Conservation (phyloP, 2,329 filamentous ascomycete genomes). For the Clarireedia monteithiana region DNA sequence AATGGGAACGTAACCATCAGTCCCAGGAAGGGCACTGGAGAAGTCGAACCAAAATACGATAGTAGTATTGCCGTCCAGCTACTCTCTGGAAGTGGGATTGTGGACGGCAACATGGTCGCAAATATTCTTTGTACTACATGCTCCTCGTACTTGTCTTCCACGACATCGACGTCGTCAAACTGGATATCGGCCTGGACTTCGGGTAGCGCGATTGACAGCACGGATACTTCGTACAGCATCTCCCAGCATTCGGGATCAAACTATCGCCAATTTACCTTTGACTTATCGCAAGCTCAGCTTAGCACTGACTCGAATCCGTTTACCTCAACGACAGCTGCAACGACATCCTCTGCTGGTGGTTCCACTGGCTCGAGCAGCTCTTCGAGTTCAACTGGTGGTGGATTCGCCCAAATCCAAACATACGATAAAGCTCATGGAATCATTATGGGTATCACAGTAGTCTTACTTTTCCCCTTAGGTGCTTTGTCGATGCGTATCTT, state of each 20-base stretch:
- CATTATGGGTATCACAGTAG: slow-evolving; percentile 53
- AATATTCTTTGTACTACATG: slow-evolving; percentile 43
- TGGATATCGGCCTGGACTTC: slow-evolving; percentile 26
- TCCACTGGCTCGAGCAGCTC: slow-evolving; percentile 1
- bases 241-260: slow-evolving; percentile 14
- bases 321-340: slow-evolving; percentile 6
- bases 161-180: slow-evolving; percentile 15
- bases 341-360: slow-evolving; percentile 5
- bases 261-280: slow-evolving; percentile 16
- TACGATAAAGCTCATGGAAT: slow-evolving; percentile 43
- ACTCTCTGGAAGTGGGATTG: slow-evolving; percentile 44
- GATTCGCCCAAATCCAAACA: neutral
- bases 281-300: slow-evolving; percentile 21
- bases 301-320: slow-evolving; percentile 22
- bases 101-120: slow-evolving; percentile 45
- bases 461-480: slow-evolving; percentile 51
- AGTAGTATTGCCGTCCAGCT: slow-evolving; percentile 35
- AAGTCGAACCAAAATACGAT: slow-evolving; percentile 38
- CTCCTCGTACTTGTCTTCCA: slow-evolving; percentile 6
- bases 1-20: slow-evolving; percentile 48
- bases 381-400: neutral
- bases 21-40: slow-evolving; percentile 37
- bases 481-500: slow-evolving; percentile 52
- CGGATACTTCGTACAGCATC: slow-evolving; percentile 13
- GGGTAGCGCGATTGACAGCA: slow-evolving; percentile 19